phyloP scores from a whole-genome alignment of 495 filamentous ascomycete genomes.

The Trichocladium uniseriatum region DNA sequence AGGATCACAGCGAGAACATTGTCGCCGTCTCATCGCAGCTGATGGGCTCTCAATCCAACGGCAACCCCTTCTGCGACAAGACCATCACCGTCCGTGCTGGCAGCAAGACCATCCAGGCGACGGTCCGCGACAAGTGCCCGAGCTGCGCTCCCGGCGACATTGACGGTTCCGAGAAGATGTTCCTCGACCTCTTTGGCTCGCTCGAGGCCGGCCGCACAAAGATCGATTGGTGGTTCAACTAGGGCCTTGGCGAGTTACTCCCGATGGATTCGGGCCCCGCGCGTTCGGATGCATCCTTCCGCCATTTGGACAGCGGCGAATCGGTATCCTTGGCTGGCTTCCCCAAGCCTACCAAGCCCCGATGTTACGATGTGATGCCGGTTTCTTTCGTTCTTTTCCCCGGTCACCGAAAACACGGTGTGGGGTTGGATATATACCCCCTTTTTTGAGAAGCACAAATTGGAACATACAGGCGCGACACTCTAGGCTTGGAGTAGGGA shows the following conservation, averaged over 20 bases:
- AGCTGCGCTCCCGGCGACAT: constrained; percentile 46
- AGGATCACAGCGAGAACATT: constrained; percentile 32
- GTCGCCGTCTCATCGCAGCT: constrained; percentile 35
- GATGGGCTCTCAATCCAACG: constrained; percentile 39
- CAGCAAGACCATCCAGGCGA: constrained; percentile 48
- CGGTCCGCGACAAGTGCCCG: constrained; percentile 66
- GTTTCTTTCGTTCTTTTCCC: neutral
- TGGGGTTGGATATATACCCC: constrained; percentile 7
- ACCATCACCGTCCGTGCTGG: constrained; percentile 48
- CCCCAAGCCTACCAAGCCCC: neutral
- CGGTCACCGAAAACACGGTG: neutral
- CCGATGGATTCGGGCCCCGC: neutral
- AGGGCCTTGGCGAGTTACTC: neutral
- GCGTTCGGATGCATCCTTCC: neutral
- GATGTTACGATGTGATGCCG: constrained; percentile 7
- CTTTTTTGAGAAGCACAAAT: neutral
- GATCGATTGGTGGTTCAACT: constrained; percentile 36
- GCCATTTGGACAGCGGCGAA: neutral
- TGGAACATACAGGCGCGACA: neutral
- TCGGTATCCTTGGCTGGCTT: neutral
- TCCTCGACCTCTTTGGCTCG: constrained; percentile 33
- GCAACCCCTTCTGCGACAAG: constrained; percentile 57
- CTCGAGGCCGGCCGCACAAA: constrained; percentile 27
- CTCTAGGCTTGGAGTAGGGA: neutral
- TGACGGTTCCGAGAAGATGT: constrained; percentile 41